Conservation (phyloP, 106 monocot genomes). For the Dendrobium huoshanense region DNA sequence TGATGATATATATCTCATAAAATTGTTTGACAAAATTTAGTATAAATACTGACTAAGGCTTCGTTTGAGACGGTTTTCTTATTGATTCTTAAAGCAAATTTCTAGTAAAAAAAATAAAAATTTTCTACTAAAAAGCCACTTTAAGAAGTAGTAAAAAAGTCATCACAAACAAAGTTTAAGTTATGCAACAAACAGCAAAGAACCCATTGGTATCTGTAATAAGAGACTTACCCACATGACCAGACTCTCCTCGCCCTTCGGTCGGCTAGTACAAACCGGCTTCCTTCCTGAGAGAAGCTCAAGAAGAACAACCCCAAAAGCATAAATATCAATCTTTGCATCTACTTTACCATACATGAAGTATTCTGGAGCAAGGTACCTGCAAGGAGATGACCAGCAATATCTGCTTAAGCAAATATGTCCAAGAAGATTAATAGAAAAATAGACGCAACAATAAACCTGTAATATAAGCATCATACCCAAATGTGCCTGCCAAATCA, state of each 20-base stretch:
- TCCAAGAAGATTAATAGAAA: not conserved
- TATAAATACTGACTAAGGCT: too few relatives aligned
- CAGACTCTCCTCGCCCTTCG: constrained; percentile 67
- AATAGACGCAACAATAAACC: not conserved
- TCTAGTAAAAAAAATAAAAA: too few relatives aligned
- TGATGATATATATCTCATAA: too few relatives aligned
- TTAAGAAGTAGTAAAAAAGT: too few relatives aligned
- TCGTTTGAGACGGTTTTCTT: too few relatives aligned
- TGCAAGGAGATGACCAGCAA: constrained; percentile 7
- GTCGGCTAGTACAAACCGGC: constrained; percentile 40
- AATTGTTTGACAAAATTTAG: too few relatives aligned
- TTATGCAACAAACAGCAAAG: not conserved
- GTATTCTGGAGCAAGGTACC: constrained; percentile 89
- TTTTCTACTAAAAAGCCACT: too few relatives aligned
- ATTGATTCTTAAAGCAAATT: too few relatives aligned
- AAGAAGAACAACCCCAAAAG: constrained; percentile 88
- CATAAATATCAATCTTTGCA: constrained; percentile 83
- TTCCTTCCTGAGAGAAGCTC: constrained; percentile 82
- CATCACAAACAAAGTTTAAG: too few relatives aligned
- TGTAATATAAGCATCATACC: constrained; percentile 35
- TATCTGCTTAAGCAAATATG: not conserved
- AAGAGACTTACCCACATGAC: constrained; percentile 70
- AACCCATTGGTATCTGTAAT: not conserved
- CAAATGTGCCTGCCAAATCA: constrained; percentile 87
- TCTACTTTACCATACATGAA: constrained; percentile 80